Percentiles rank a stretch among this genome's conserved stretches.
These are phyloP conservation scores for Sugiyamaella marilandica DNA, from an alignment of 805 yeast genomes.

Conservation along the genomic window DNA sequence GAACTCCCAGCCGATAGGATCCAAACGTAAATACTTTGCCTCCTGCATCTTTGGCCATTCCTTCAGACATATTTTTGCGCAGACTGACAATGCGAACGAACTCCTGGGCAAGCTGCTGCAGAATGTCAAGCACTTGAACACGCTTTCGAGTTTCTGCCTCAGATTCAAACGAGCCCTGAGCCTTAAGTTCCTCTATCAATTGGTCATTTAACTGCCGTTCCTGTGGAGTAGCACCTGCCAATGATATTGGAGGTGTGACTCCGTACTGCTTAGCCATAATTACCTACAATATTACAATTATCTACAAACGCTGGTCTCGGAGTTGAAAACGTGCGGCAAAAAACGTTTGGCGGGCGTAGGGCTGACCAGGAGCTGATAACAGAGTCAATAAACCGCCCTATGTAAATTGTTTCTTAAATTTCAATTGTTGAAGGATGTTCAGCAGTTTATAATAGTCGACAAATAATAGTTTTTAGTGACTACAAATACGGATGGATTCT, in stretches of 20 bases:
- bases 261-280: conserved; percentile 43
- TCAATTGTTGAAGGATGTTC: background rate
- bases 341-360: background rate
- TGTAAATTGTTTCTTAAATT: too few species aligned
- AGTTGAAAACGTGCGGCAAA: conserved; percentile 5
- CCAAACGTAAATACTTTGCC: conserved; percentile 97
- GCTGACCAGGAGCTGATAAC: too few species aligned
- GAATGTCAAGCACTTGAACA: conserved; percentile 60
- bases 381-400: background rate
- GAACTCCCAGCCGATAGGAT: conserved; percentile 89
- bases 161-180: conserved; percentile 82
- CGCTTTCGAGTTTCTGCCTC: conserved; percentile 79
- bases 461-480: too few species aligned
- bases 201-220: conserved; percentile 73
- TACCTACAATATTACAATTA: background rate
- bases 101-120: conserved; percentile 72
- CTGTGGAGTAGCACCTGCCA: conserved; percentile 75
- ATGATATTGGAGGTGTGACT: conserved; percentile 78
- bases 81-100: conserved; percentile 80
- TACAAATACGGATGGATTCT: too few species aligned
- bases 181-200: conserved; percentile 72
- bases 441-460: too few species aligned
- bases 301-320: background rate
- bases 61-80: conserved; percentile 88
- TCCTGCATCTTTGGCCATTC: conserved; percentile 96